These are phyloP conservation scores for Monotropa hypopitys DNA, from an alignment of 179 eudicot species.

Conservation along the genomic window DNA sequence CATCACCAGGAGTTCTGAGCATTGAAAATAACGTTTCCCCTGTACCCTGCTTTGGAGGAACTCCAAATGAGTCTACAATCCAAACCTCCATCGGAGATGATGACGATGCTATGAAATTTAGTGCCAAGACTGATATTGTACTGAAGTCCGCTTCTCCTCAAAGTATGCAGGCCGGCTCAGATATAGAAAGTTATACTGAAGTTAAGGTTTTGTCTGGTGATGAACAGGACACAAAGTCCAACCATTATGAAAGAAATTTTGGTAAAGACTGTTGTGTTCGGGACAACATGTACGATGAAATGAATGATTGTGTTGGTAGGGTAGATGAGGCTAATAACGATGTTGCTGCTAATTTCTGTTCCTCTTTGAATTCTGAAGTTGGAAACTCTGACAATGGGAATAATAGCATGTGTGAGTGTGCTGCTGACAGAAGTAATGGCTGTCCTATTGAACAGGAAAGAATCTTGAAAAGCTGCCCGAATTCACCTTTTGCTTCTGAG, in stretches of 20 bases:
- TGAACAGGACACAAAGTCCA: constrained; percentile 13
- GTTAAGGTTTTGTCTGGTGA: constrained; percentile 13
- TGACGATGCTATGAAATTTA: constrained; percentile 15
- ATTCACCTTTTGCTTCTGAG: constrained; percentile 10
- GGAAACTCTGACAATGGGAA: constrained; percentile 13
- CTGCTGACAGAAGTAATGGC: constrained; percentile 12
- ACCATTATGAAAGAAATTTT: constrained; percentile 5
- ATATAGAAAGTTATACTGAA: constrained; percentile 15
- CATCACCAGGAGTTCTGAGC: constrained; percentile 21
- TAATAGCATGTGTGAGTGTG: constrained; percentile 14
- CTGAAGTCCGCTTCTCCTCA: constrained; percentile 12
- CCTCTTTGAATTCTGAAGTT: constrained; percentile 23
- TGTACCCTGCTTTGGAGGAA: constrained; percentile 15
- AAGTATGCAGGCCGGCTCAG: constrained; percentile 17
- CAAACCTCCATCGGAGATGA: constrained; percentile 17
- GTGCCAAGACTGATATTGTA: constrained; percentile 10
- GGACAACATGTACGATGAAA: constrained; percentile 6
- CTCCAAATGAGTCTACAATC: constrained; percentile 17
- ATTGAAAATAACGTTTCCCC: constrained; percentile 22
- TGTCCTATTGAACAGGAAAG: constrained; percentile 12
- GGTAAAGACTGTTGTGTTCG: constrained; percentile 17
- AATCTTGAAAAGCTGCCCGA: constrained; percentile 9
- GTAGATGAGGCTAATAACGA: constrained; percentile 17
- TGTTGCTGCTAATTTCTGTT: constrained; percentile 16
- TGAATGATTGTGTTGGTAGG: constrained; percentile 10